These are phyloP conservation scores for Holtermanniella nyarrowii DNA, from an alignment of 768 basidiomycete species.

Conservation along the genomic window DNA sequence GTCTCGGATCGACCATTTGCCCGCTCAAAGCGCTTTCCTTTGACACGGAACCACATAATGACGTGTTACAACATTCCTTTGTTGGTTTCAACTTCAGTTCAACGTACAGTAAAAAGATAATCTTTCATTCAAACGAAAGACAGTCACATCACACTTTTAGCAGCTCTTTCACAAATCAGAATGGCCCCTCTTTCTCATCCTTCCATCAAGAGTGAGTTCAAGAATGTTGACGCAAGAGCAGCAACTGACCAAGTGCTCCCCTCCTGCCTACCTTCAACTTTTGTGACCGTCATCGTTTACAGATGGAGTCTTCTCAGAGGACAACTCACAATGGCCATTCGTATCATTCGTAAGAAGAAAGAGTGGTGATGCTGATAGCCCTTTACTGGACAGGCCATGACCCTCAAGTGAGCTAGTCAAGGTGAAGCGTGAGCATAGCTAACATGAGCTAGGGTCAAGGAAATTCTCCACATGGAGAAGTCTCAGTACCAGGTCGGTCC, in stretches of 20 bases:
- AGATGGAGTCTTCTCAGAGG: slow-evolving; percentile 96
- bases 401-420: slow-evolving; percentile 51
- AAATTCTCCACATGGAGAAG: slow-evolving; percentile 87
- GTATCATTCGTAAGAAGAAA: slow-evolving; percentile 13
- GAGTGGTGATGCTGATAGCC: neutral
- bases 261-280: neutral
- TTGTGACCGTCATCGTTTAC: neutral
- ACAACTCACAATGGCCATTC: slow-evolving; percentile 83
- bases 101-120: no score
- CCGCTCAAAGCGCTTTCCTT: no score
- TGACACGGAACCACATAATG: no score
- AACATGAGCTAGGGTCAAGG: slow-evolving; percentile 54
- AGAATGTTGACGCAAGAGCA: slow-evolving; percentile 23
- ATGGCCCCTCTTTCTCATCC: slow-evolving; percentile 39
- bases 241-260: neutral
- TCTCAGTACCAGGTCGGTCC: slow-evolving; percentile 62
- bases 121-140: no score
- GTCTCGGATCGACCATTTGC: no score
- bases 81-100: no score
- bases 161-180: slow-evolving; percentile 9
- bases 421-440: no score
- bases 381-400: slow-evolving; percentile 79
- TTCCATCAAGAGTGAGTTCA: slow-evolving; percentile 41
- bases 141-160: no score
- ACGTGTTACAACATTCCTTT: no score